Evolutionary conservation across 805 yeast species (phyloP).

Genomic region (Lipomyces anomalus): DNA sequence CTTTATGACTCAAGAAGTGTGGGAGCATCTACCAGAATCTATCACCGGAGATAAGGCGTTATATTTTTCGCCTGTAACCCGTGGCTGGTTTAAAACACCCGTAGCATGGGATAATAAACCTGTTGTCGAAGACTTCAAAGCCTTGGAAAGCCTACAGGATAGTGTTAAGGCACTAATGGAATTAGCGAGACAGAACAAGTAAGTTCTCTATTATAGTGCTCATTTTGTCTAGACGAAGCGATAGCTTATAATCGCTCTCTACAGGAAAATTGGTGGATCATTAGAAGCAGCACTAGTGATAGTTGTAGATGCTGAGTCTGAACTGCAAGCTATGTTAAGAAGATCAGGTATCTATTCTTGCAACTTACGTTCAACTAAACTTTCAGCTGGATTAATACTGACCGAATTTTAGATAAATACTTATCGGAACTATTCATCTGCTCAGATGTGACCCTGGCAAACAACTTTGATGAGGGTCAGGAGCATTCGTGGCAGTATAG

Average conservation of each 20-base stretch:
- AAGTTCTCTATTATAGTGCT: too few species aligned
- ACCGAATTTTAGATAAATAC: conserved; percentile 35
- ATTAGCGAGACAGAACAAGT: conserved; percentile 47
- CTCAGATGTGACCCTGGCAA: conserved; percentile 43
- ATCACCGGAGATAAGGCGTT: conserved; percentile 23
- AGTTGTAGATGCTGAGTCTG: conserved; percentile 24
- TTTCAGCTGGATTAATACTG: background rate
- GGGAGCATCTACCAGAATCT: conserved; percentile 51
- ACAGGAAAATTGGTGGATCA: conserved; percentile 37
- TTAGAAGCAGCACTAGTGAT: conserved; percentile 51
- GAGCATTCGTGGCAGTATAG: conserved; percentile 31
- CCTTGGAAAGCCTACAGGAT: conserved; percentile 46
- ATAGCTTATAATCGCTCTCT: conserved; percentile 1
- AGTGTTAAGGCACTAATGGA: conserved; percentile 50
- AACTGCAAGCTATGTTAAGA: conserved; percentile 4
- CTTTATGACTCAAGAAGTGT: conserved; percentile 76
- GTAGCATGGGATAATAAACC: conserved; percentile 33
- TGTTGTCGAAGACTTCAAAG: conserved; percentile 42
- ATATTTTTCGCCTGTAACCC: conserved; percentile 44
- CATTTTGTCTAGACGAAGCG: too few species aligned
- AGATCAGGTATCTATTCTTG: conserved; percentile 12
- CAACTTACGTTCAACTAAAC: background rate
- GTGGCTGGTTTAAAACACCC: conserved; percentile 41
- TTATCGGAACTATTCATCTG: conserved; percentile 57
- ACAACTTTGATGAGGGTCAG: conserved; percentile 2